Base-by-base conservation (phyloP, 257 asterid genomes). In the Primulina tabacum region DNA sequence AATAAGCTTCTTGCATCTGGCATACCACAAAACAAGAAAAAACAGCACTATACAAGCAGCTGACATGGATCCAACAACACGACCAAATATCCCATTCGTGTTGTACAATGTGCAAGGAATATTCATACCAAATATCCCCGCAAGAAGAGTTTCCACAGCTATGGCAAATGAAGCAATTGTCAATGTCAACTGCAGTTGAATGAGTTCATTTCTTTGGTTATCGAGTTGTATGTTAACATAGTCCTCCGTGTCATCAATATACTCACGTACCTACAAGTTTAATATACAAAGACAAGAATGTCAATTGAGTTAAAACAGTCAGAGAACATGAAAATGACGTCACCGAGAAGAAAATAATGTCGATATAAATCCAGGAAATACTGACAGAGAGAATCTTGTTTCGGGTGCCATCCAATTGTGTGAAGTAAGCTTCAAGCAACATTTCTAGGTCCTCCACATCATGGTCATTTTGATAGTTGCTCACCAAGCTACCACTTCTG, bases 371-470 rank as follows among this genome's bases (percentile, higher is more conserved):
- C 38, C 2, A 63, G 52, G 30, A 70, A 43, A 38, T 57, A 83
- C 97, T 88, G 67, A 91, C 99, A n/a, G 98, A 94, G 6, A 94
- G 80, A 75, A 94, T 94, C 80, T 94, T 94, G 86, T 94, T 94
- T 52, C 98, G 98, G 60, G 90, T 94, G 67, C 98, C 98, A 79
- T 91, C 99, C 81, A 94, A 73, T 80, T 94, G 99, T 90, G 87
- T 83, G 86, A 94, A 94, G 79, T 94, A 94, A 73, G 99, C 98
- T 80, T 94, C 99, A 3, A 94, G 97, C 88, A 94, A 79, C 99
- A 94, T 94, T 73, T 94, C 99, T 10, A 94, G 82, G 81, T 94
- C 99, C 81, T 94, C 99, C 65, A 94, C 99, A 74, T 94, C 96
- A 67, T 84, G 62, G 70, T 83, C 90, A 75, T 89, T 79, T 7